Percentiles rank a stretch among this genome's conserved stretches.
Conservation (phyloP, 2,329 filamentous ascomycete species). For the Plectosphaerella sp. region DNA sequence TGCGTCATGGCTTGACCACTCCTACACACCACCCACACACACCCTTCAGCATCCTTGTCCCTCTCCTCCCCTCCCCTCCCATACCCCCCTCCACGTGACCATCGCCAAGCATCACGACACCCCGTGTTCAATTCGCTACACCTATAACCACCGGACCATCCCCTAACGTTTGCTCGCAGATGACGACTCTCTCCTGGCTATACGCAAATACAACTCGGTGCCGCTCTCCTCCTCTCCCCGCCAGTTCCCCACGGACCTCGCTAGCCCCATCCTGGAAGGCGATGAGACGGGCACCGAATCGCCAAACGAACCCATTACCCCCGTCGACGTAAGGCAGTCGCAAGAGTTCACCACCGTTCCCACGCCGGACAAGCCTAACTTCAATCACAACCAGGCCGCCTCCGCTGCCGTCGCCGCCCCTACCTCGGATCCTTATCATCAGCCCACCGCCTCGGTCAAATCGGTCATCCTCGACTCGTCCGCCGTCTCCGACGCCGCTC, state of each 20-base stretch:
- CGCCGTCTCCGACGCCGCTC: background rate
- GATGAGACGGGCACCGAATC: constrained; percentile 59
- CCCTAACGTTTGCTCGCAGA: background rate
- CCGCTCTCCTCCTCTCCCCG: constrained; percentile 35
- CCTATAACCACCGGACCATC: background rate
- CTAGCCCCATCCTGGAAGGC: constrained; percentile 48
- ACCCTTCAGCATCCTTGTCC: background rate
- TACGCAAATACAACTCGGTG: background rate
- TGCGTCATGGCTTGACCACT: background rate
- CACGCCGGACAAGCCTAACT: constrained; percentile 34
- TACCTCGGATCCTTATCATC: background rate
- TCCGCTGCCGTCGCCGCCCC: constrained; percentile 8
- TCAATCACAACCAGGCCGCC: constrained; percentile 21
- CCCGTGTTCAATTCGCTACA: background rate
- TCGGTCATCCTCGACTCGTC: constrained; percentile 4
- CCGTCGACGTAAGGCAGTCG: constrained; percentile 51
- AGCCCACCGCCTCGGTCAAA: constrained; percentile 5
- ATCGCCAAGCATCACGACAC: background rate
- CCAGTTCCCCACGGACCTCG: constrained; percentile 44
- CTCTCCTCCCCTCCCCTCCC: background rate
- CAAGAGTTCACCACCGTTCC: constrained; percentile 46
- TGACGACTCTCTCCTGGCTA: background rate
- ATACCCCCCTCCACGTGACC: background rate
- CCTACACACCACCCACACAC: background rate
- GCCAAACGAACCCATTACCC: constrained; percentile 56